Conservation (phyloP, 192 early-diverging fungal genomes). For the Linnemannia elongata region DNA sequence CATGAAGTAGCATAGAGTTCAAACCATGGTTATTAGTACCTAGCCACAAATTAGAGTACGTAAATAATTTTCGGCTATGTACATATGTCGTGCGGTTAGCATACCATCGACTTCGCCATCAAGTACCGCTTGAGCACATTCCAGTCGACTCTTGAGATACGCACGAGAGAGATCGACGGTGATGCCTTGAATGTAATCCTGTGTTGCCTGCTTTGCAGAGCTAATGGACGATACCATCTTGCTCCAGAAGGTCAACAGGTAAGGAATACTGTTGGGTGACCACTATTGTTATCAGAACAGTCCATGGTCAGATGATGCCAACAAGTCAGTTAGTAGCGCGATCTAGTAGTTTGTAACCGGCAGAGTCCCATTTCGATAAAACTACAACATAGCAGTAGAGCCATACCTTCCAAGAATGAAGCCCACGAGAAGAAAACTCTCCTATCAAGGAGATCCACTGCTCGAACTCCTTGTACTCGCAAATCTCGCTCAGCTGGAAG, state of each 20-base stretch:
- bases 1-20: not conserved
- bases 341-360: not conserved
- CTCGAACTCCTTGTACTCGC: constrained; percentile 75
- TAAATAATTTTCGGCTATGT: constrained; percentile 10
- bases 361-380: not conserved
- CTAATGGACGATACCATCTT: constrained; percentile 74
- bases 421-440: constrained; percentile 74
- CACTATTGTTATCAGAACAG: constrained; percentile 60
- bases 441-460: constrained; percentile 76
- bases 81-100: constrained; percentile 6
- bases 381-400: not conserved
- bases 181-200: constrained; percentile 34
- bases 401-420: constrained; percentile 73
- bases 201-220: constrained; percentile 32
- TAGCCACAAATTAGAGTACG: not conserved
- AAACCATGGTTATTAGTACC: not conserved
- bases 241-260: constrained; percentile 89
- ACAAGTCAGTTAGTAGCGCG: not conserved
- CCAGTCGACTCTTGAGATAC: constrained; percentile 67
- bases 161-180: constrained; percentile 60
- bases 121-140: constrained; percentile 59
- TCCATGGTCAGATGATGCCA: not conserved
- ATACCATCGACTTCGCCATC: constrained; percentile 72
- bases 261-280: constrained; percentile 80
- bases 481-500: constrained; percentile 85